These are phyloP conservation scores for Closterium sp. DNA, from an alignment of 139 green algal genomes.

Conservation along the genomic window DNA sequence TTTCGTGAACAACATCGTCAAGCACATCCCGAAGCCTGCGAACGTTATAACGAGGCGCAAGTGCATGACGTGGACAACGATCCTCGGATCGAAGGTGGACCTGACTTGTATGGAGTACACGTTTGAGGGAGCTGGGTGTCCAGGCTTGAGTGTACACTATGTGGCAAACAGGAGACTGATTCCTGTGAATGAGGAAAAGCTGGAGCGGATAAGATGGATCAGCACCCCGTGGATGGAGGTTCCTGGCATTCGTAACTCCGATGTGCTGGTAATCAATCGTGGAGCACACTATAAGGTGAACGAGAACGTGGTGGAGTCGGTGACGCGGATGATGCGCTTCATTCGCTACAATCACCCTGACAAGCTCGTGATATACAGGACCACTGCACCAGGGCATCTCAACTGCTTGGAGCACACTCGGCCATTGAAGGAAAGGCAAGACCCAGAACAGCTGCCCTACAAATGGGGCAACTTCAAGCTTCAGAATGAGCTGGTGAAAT, in stretches of 20 bases:
- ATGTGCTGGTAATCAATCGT: background rate
- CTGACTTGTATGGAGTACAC: background rate
- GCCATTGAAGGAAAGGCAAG: background rate
- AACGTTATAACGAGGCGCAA: background rate
- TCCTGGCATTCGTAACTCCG: background rate
- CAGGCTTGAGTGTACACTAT: background rate
- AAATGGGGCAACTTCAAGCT: background rate
- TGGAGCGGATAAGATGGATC: background rate
- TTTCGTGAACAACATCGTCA: conserved; percentile 1
- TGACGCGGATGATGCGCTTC: background rate
- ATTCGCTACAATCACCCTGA: background rate
- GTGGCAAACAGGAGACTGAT: background rate
- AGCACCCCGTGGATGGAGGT: background rate
- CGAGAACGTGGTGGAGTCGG: background rate
- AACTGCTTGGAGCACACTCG: background rate
- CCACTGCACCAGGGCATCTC: background rate
- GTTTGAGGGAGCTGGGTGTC: background rate
- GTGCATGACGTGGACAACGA: background rate
- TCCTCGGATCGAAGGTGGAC: background rate
- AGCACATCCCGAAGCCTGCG: background rate
- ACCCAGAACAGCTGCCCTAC: background rate
- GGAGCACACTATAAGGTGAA: background rate
- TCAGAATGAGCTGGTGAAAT: background rate
- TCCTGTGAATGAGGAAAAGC: background rate
- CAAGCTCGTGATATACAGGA: conserved; percentile 1